Base-by-base conservation (phyloP, 2,329 filamentous ascomycete genomes). In the Lachnellula hyalina region DNA sequence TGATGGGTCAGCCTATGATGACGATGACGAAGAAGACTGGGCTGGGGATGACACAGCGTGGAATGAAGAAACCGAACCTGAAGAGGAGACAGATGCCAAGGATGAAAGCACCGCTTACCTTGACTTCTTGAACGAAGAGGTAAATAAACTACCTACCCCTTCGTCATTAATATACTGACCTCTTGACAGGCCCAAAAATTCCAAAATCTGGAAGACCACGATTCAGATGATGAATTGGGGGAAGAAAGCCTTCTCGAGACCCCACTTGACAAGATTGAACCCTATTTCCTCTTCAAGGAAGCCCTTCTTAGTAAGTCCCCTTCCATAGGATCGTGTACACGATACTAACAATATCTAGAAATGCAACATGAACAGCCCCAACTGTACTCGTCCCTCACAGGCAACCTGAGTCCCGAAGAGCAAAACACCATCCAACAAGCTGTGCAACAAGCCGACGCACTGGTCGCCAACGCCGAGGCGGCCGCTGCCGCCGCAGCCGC, bases 161-260 rank as follows among this genome's bases (percentile, higher is more conserved):
- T 5, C 5, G 21, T 25, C 44, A 19, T 17, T 19, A 51, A n/a
- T 52, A 40, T 53, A n/a, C 15, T 41, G 61, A 46, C 58, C 48
- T 40, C 11, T n/a, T 42, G 54, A 5, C 62, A 90, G 85, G 90
- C 91, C 12, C 86, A 90, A 65, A 95, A 94, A 70, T 93, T 94
- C 71, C 85, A 86, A 60, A 81, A 85, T 17, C 79, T 86, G 28
- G 78, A 81, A 34, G 80, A 82, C 15, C 84, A 86, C 25, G 82
- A 86, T 48, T 90, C 90, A 1, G 89, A 92, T 25, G 91, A 96
- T 53, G 92, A 96, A 52, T 85, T 96, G 46, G 84, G 95, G 17
- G 93, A 97, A 71, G 94, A 97, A 66, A 93, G 92, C 70, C 78
- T 97, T 50, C 82, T 99, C 2, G 94, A 99, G 73, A 96, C 93